Conservation (phyloP, 495 filamentous ascomycete species). For the Daldinia grandis region DNA sequence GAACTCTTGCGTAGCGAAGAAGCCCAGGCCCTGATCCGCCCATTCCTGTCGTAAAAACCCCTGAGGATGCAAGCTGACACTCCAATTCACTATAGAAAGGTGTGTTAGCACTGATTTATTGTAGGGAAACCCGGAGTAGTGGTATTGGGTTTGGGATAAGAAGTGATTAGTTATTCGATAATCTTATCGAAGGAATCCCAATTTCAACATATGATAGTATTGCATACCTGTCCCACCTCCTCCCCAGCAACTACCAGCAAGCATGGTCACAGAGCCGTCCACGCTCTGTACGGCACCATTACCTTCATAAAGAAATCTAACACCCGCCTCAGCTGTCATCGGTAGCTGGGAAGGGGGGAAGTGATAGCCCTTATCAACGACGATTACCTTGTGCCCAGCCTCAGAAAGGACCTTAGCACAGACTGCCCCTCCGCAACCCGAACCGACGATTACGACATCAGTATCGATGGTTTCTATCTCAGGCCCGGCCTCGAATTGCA, state of each 20-base stretch:
- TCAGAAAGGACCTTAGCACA: conserved; percentile 82
- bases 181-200: neutral
- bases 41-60: conserved; percentile 83
- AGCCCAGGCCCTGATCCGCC: conserved; percentile 74
- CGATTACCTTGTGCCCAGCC: conserved; percentile 75
- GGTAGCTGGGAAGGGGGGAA: conserved; percentile 77
- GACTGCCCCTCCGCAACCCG: conserved; percentile 87
- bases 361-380: conserved; percentile 83
- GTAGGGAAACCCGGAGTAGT: neutral
- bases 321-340: conserved; percentile 67
- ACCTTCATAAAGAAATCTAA: conserved; percentile 70
- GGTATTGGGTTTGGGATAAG: neutral
- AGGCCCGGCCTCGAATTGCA: conserved; percentile 55
- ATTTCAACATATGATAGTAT: neutral
- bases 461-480: conserved; percentile 66
- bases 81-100: conserved; percentile 73
- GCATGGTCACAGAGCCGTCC: conserved; percentile 67
- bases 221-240: conserved; percentile 72
- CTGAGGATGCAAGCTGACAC: conserved; percentile 82
- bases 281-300: conserved; percentile 63
- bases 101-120: neutral
- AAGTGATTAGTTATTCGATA: neutral
- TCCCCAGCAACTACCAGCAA: conserved; percentile 81
- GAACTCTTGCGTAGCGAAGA: conserved; percentile 79
- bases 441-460: conserved; percentile 86